Evolutionary conservation across 768 basidiomycete genomes (phyloP).

Genomic region (Terana coerulea): DNA sequence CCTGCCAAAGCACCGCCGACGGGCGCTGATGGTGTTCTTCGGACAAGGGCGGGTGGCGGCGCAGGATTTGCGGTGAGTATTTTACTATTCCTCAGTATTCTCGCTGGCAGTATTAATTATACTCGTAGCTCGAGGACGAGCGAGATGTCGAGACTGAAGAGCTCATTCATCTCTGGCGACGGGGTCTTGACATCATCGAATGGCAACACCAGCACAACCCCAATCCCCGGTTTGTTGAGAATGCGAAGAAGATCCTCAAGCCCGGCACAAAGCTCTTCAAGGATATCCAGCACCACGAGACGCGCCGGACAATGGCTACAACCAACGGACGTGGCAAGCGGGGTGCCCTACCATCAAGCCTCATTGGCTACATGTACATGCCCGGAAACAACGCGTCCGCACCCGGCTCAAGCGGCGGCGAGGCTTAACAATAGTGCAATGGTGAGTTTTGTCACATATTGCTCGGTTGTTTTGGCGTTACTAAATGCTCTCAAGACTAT

Average conservation of each 20-base stretch:
- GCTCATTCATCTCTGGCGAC: background rate
- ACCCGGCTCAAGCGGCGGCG: too few species aligned
- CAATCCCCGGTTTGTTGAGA: constrained; percentile 4
- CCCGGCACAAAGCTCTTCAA: background rate
- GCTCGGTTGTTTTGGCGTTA: too few species aligned
- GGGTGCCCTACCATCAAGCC: too few species aligned
- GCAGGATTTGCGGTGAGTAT: constrained; percentile 10
- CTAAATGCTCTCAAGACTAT: too few species aligned
- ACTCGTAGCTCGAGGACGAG: background rate
- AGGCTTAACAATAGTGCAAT: too few species aligned
- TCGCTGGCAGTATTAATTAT: too few species aligned
- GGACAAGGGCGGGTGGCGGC: constrained; percentile 4
- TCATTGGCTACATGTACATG: too few species aligned
- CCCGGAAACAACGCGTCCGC: too few species aligned
- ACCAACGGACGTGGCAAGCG: too few species aligned
- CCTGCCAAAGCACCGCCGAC: constrained; percentile 9
- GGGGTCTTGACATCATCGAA: background rate
- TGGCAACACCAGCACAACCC: background rate
- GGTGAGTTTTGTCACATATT: too few species aligned
- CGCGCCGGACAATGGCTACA: constrained; percentile 1
- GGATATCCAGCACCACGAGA: background rate
- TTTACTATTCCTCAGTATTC: too few species aligned
- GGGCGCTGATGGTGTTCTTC: constrained; percentile 5
- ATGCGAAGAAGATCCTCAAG: background rate
- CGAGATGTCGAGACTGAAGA: background rate